Base-by-base conservation (phyloP, 192 early-diverging fungal genomes). In the Lunasporangiospora selenospora region DNA sequence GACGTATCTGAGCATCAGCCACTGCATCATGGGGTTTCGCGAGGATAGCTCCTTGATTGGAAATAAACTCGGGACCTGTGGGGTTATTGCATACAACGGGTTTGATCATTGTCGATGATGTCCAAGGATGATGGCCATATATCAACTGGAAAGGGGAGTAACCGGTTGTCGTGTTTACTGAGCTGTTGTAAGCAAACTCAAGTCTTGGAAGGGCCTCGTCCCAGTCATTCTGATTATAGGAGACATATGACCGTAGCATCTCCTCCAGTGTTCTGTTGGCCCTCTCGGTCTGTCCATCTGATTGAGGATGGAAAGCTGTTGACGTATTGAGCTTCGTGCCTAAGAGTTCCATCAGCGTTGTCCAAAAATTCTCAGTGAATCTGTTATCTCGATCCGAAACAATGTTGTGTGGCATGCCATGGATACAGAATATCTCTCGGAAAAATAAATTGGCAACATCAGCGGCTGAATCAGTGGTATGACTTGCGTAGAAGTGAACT, bases 151-250 rank as follows among this genome's bases (percentile, higher is more conserved):
- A 77, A 12, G 36, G 50, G 2, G 80, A 45, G 23, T 52, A 36
- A 11, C 43, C 44, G 3, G 63, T 80, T 0, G 45, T 26, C 9
- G 49, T 46, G 18, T 64, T 30, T 8, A 33, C 3, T 12, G 80
- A 34, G 47, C 82, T 76, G 53, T 87, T 88, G 73, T 82, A 85
- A 0, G 82, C 75, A 36, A 85, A 83, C 44, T 85, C 80, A 1
- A 70, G 63, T 7, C 59, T 32, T 0, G 76, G 71, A 6, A 87
- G 58, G 13, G 65, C 39, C 0, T 45, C 16, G 4, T 70, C 57
- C 85, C 87, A 89, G 54, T 87, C 36, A 11, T 31, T 21, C 9
- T 53, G 48, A 3, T 53, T 41, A 21, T 62, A 39, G 12, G 23
- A 30, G 41, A 62, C 36, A 19, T 48, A 62, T 0, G 60, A 15